Percentiles rank a stretch among this genome's conserved stretches.
Conservation (phyloP, 177 flowering plant species). For the Tripterygium wilfordii region DNA sequence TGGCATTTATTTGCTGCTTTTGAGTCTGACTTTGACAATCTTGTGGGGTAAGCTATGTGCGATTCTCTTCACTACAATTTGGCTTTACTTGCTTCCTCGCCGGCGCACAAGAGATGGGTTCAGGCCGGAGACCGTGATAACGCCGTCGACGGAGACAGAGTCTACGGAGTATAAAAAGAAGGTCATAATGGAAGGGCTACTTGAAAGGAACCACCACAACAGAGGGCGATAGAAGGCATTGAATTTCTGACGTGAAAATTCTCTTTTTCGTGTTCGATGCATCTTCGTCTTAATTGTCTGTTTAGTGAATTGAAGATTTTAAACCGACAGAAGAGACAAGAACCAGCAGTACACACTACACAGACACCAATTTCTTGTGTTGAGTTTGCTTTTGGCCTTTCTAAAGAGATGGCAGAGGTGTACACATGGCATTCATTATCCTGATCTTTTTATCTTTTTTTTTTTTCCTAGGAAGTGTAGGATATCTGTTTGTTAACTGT, state of each 20-base stretch:
- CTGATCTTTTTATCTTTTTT: too few relatives aligned
- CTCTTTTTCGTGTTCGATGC: constrained; percentile 13
- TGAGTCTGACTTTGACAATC: constrained; percentile 12
- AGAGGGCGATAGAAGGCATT: constrained; percentile 7
- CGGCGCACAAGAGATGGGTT: neutral
- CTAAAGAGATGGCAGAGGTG: too few relatives aligned
- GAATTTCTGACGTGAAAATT: constrained; percentile 14
- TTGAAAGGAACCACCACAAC: constrained; percentile 15
- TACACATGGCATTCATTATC: too few relatives aligned
- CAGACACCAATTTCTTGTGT: too few relatives aligned
- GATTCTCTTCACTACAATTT: constrained; percentile 15
- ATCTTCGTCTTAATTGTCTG: neutral
- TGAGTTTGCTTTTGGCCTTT: too few relatives aligned
- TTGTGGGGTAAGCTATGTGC: constrained; percentile 21
- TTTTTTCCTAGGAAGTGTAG: too few relatives aligned
- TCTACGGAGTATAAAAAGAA: constrained; percentile 6
- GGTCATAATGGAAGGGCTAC: constrained; percentile 21
- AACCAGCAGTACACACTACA: too few relatives aligned
- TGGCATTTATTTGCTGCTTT: constrained; percentile 13
- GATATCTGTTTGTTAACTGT: too few relatives aligned
- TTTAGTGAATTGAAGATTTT: neutral
- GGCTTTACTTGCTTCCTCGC: constrained; percentile 8
- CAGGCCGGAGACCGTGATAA: neutral
- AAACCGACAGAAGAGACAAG: too few relatives aligned
- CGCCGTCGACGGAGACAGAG: neutral